phyloP scores from a whole-genome alignment of 169 alveolate species.

The Toxoplasma gondii region DNA sequence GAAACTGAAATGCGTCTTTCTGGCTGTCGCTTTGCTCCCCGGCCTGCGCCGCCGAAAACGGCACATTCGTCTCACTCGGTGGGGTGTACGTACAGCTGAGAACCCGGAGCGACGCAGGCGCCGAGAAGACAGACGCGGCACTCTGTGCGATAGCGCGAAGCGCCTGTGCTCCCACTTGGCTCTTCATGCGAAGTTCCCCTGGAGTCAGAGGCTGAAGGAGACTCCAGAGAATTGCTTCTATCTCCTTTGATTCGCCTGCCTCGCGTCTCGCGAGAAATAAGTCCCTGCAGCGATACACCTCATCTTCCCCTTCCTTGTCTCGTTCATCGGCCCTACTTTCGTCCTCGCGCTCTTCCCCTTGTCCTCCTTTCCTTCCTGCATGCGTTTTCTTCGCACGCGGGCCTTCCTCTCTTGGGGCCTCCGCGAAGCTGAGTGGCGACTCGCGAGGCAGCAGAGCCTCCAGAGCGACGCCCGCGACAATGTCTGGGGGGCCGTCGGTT shows the following conservation, averaged over 20 bases:
- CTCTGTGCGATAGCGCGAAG: not conserved
- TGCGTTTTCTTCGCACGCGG: not conserved
- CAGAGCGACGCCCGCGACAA: too few species aligned
- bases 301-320: not conserved
- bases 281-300: not conserved
- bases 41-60: too few species aligned
- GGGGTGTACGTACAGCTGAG: constrained; percentile 8
- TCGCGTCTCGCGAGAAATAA: not conserved
- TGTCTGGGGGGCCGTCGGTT: too few species aligned
- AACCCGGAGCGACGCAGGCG: not conserved
- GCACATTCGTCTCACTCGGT: not conserved
- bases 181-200: not conserved
- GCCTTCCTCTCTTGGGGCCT: too few species aligned
- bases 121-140: not conserved
- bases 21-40: too few species aligned
- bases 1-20: too few species aligned
- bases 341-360: not conserved
- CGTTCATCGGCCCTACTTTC: not conserved
- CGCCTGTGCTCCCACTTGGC: not conserved
- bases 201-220: not conserved
- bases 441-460: too few species aligned
- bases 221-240: not conserved
- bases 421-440: too few species aligned
- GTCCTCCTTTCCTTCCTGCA: not conserved
- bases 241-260: not conserved